Evolutionary conservation across 257 asterid species (phyloP), one percentile per base, ranked within the genome.

Genomic region (Solanum tacnaense): DNA sequence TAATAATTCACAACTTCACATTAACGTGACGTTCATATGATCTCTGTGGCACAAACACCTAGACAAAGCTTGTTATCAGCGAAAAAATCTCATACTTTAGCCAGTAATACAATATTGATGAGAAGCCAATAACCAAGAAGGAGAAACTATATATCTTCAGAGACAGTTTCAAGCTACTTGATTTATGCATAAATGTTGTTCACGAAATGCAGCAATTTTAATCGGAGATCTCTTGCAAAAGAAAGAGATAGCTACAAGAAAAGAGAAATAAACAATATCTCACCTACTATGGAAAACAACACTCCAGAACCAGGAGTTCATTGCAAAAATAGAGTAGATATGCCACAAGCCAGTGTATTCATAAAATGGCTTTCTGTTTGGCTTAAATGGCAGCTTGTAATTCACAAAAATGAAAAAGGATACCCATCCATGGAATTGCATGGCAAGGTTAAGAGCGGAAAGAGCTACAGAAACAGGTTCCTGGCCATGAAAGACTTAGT

Each of bases 381-480:
- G 93, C 85, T 90, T 92, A 62, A 91, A 92, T 31, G 97, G 93
- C 88, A 95, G 94, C 91, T 95, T 96, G 91, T 95, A 95, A 88
- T 95, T 95, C 75, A 96, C 96, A 49, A 96, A 94, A 91, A 94
- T 92, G 92, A 93, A 95, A 88, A 95, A 96, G 31, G 99, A 96
- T 44, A 96, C 95, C 99, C 97, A 96, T 87, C 99, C 98, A 82
- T 96, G 99, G 90, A 96, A 95, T 62, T 96, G 99, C 71, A 94
- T 92, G 25, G 98, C 98, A 76, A 96, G 99, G 92, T 95, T 96
- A 83, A 96, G 95, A 71, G 95, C 96, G 20, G 98, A 96, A 52
- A 96, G 89, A 89, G 98, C 99, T 71, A 96, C 98, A 35, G 98
- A 94, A 91, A 96, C 97, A 86, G 99, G 99, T 93, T 96, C 98